phyloP scores from a whole-genome alignment of 2,329 filamentous ascomycete species.

The Thielaviopsis euricoi region DNA sequence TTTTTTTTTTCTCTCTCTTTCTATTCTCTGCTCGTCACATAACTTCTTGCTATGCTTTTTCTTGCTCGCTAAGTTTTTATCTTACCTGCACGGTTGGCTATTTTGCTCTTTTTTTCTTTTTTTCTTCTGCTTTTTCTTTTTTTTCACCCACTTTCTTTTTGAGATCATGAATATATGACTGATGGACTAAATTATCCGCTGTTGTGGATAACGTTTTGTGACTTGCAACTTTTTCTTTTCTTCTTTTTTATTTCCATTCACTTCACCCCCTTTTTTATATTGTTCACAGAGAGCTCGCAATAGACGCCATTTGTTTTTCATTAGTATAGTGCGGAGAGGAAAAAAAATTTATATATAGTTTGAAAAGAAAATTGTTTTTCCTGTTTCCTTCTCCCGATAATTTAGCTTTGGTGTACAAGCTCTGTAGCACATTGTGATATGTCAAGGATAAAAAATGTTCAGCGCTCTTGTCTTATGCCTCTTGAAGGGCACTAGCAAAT shows the following conservation, averaged over 20 bases:
- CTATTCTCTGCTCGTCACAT: background rate
- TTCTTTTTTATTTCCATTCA: too few relatives aligned
- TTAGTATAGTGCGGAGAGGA: background rate
- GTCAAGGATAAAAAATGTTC: background rate
- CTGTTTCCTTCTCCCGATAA: background rate
- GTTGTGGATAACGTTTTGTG: too few relatives aligned
- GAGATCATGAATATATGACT: conserved; percentile 11
- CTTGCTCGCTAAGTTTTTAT: conserved; percentile 1
- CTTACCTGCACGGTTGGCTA: too few relatives aligned
- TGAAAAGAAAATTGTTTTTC: background rate
- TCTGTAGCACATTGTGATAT: too few relatives aligned
- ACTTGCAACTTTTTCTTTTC: background rate
- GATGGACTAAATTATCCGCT: background rate
- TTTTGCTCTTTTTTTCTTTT: background rate
- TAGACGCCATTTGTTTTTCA: background rate
- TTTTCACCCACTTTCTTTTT: background rate
- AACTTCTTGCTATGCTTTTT: background rate
- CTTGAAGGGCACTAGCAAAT: background rate
- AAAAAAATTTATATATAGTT: background rate
- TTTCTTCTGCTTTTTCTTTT: background rate
- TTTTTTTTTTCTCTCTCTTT: background rate
- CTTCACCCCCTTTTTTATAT: background rate
- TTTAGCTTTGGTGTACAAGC: too few relatives aligned
- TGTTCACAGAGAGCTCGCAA: background rate
- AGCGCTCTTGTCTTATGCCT: background rate